Evolutionary conservation across 1,139 yeast species (phyloP).

Genomic region (Yamadazyma conglobata): DNA sequence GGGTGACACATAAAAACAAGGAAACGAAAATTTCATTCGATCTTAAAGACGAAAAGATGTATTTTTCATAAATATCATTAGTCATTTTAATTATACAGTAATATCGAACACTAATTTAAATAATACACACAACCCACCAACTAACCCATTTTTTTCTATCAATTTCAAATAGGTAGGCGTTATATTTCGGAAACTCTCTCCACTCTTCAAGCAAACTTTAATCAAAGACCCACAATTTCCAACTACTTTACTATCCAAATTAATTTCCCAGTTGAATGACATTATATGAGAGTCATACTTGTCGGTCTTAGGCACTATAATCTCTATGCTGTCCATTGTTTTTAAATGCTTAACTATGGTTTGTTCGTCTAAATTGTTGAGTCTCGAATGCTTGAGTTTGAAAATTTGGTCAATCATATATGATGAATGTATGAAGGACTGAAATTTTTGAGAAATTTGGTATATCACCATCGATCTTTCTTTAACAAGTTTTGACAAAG

Average conservation of each 20-base stretch:
- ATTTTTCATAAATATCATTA: conserved; percentile 9
- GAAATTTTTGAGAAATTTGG: no score
- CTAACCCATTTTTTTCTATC: conserved; percentile 24
- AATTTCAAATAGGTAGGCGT: conserved; percentile 20
- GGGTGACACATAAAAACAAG: conserved; percentile 15
- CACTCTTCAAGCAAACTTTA: conserved; percentile 11
- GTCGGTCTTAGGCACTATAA: background rate
- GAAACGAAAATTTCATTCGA: conserved; percentile 20
- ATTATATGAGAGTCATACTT: conserved; percentile 1
- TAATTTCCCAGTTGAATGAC: conserved; percentile 27
- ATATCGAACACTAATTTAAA: conserved; percentile 22
- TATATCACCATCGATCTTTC: no score
- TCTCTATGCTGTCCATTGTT: background rate
- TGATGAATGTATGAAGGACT: no score
- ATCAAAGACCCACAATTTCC: conserved; percentile 29
- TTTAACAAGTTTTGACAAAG: conserved; percentile 21
- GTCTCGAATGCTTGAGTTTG: no score
- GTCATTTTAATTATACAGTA: conserved; percentile 5
- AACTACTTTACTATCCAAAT: conserved; percentile 19
- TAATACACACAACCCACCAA: conserved; percentile 22
- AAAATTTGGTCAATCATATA: no score
- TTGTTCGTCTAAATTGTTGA: no score
- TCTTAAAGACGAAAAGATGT: conserved; percentile 23
- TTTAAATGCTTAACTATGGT: conserved; percentile 8
- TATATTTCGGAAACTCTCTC: conserved; percentile 6